Base-by-base conservation (phyloP, 2,329 filamentous ascomycete genomes). In the Diaporthe vaccinii region DNA sequence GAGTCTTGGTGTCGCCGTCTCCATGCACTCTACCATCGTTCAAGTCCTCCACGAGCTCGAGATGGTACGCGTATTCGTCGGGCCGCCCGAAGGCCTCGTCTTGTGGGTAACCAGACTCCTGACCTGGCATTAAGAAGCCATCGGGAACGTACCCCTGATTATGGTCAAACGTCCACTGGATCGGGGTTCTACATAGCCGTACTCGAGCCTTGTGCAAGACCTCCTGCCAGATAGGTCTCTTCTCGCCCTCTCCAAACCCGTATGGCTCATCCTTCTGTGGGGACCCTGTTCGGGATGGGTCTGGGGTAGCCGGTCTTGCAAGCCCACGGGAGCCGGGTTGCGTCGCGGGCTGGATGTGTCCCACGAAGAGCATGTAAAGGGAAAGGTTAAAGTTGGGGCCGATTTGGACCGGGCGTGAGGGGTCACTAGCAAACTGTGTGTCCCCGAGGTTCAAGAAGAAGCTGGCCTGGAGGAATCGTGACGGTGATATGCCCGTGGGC, bases 331-430 rank as follows among this genome's bases (percentile, higher is more conserved):
- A 57, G n/a, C 44, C 36, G 28, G 44, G 46, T 41, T 39, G 39
- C 31, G 49, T 28, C 25, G 73, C 28, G 22, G 80, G 87, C 3
- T 79, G 72, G 14, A 76, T 87, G 83, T 98, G 95, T 2, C 95
- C 94, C 2, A 93, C 89, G 80, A 98, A 99, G 0, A 98, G 89
- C 95, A 98, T 98, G 83, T 98, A 99, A 78, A 98, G 86, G 0
- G 96, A 98, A 10, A 98, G 84, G 0, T 91, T 93, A 80, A 98
- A 98, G 0, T 92, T 91, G 0, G 96, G 95, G 0, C 97, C 97
- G 76, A 98, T 93, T 81, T 98, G 95, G 61, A 95, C 91, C 0
- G 93, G 89, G 14, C 87, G 85, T 0, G 86, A 88, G 8, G 92
- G 90, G 55, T 91, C 87, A 77, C 91, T 88, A 2, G 91, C 90